phyloP scores from a whole-genome alignment of 495 filamentous ascomycete genomes.

The Podospora comata region DNA sequence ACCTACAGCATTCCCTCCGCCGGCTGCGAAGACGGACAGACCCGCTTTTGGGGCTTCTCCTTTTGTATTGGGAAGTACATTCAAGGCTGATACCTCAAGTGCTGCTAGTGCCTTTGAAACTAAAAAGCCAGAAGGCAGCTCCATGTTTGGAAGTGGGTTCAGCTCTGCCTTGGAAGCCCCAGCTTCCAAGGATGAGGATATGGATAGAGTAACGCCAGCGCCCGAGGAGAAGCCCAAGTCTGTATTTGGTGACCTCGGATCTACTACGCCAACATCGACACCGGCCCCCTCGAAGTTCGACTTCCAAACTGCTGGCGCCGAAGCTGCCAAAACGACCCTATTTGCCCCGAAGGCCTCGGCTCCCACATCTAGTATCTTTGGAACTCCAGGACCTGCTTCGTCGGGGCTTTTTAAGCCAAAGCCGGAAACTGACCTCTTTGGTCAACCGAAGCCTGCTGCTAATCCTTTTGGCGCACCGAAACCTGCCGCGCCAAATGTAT shows the following conservation, averaged over 20 bases:
- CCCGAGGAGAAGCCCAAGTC: slow-evolving; percentile 38
- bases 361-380: slow-evolving; percentile 23
- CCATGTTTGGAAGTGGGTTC: slow-evolving; percentile 59
- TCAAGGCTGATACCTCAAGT: slow-evolving; percentile 66
- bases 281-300: slow-evolving; percentile 49
- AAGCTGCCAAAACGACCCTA: slow-evolving; percentile 20
- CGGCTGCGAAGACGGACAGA: slow-evolving; percentile 33
- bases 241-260: slow-evolving; percentile 33
- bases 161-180: slow-evolving; percentile 46
- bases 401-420: slow-evolving; percentile 16
- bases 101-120: slow-evolving; percentile 60
- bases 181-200: slow-evolving; percentile 58
- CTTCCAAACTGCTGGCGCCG: slow-evolving; percentile 18
- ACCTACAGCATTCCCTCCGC: slow-evolving; percentile 40
- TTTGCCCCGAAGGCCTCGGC: slow-evolving; percentile 27
- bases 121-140: slow-evolving; percentile 39
- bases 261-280: slow-evolving; percentile 56
- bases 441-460: slow-evolving; percentile 14
- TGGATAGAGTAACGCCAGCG: slow-evolving; percentile 45
- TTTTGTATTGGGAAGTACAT: slow-evolving; percentile 75
- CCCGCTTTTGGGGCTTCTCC: slow-evolving; percentile 56
- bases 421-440: slow-evolving; percentile 20
- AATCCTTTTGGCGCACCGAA: slow-evolving; percentile 9
- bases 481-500: slow-evolving; percentile 11
- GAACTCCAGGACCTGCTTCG: slow-evolving; percentile 20